Percentiles rank a stretch among this genome's conserved stretches.
These are phyloP conservation scores for Geranium brycei DNA, from an alignment of 345 rosid genomes.

Conservation along the genomic window DNA sequence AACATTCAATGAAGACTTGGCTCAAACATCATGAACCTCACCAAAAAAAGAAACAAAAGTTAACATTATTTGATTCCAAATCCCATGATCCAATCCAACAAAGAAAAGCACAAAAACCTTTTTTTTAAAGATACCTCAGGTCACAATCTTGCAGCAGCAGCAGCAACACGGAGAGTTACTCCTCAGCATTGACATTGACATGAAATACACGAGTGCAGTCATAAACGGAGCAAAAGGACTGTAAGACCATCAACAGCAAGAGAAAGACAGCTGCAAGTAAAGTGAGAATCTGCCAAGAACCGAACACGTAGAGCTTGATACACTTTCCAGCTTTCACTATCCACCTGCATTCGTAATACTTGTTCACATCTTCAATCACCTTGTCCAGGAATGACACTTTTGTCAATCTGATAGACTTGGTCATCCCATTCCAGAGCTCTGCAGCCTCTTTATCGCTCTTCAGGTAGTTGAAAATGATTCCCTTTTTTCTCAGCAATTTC, in stretches of 20 bases:
- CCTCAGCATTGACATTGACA: no score
- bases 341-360: constrained; percentile 39
- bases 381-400: constrained; percentile 49
- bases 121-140: no score
- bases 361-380: constrained; percentile 66
- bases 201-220: no score
- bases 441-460: constrained; percentile 68
- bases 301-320: constrained; percentile 31
- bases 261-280: constrained; percentile 36
- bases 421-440: constrained; percentile 76
- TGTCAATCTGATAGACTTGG: constrained; percentile 46
- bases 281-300: constrained; percentile 62
- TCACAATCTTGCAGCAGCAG: no score
- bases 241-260: constrained; percentile 32
- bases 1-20: no score
- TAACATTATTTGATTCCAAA: no score
- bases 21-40: no score
- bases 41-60: no score
- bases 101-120: no score
- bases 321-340: constrained; percentile 33
- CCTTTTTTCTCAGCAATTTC: constrained; percentile 50
- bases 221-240: constrained; percentile 35
- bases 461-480: constrained; percentile 43
- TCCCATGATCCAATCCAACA: no score
- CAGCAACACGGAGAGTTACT: no score